Percentiles rank a stretch among this genome's conserved stretches.
Evolutionary conservation across 2,329 filamentous ascomycete genomes (phyloP).

Genomic region (Cladophialophora exuberans): DNA sequence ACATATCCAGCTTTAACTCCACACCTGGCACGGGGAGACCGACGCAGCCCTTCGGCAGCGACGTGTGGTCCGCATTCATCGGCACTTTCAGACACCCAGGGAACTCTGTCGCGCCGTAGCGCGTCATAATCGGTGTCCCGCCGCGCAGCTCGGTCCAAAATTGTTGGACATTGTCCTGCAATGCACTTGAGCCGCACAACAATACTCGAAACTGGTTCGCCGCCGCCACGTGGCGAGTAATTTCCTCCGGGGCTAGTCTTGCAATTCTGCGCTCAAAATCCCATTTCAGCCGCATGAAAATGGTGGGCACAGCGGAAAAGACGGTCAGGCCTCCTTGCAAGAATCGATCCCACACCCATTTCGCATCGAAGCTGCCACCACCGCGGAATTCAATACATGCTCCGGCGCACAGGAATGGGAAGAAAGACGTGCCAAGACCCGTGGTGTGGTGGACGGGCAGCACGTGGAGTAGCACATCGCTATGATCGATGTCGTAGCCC

Average conservation of each 20-base stretch:
- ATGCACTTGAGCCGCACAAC: conserved; percentile 45
- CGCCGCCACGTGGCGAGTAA: conserved; percentile 46
- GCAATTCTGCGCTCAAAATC: conserved; percentile 31
- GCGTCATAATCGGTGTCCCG: conserved; percentile 44
- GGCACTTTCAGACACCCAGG: conserved; percentile 33
- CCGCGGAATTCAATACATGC: conserved; percentile 47
- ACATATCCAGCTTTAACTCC: conserved; percentile 45
- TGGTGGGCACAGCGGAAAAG: conserved; percentile 46
- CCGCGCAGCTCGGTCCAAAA: conserved; percentile 51
- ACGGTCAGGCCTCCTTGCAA: conserved; percentile 37
- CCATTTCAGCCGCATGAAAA: conserved; percentile 45
- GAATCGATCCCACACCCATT: conserved; percentile 45
- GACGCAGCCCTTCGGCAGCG: conserved; percentile 22
- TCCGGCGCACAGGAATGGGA: conserved; percentile 41
- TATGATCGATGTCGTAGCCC: conserved; percentile 30
- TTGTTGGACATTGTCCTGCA: conserved; percentile 52
- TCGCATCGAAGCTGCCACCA: conserved; percentile 40
- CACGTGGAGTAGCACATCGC: conserved; percentile 37
- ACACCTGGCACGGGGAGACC: conserved; percentile 43
- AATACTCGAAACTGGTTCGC: conserved; percentile 33
- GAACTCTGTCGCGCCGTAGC: conserved; percentile 50
- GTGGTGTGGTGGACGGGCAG: conserved; percentile 38
- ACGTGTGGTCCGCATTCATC: neutral
- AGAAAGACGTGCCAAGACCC: conserved; percentile 35
- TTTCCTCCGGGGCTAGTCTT: conserved; percentile 25